Evolutionary conservation across 75 land plant species (phyloP).

Genomic region (Adiantum capillusveneris): DNA sequence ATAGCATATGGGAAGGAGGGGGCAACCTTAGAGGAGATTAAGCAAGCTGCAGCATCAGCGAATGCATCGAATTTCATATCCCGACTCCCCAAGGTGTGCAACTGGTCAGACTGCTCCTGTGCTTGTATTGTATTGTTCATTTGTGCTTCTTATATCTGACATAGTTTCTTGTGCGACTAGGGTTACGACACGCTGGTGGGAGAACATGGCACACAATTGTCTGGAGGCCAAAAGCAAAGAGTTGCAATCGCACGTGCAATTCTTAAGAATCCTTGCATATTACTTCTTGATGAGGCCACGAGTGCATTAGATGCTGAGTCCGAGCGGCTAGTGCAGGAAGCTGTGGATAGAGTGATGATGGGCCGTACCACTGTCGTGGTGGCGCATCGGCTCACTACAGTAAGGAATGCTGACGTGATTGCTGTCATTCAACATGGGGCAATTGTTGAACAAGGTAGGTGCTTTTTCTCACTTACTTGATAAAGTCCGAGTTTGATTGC

Average conservation of each 20-base stretch:
- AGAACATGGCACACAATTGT: too few species aligned
- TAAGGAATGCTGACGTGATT: constrained; percentile 73
- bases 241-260: constrained; percentile 95
- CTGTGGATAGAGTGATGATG: constrained; percentile 70
- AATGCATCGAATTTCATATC: constrained; percentile 88
- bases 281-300: constrained; percentile 89
- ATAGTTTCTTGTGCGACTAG: too few species aligned
- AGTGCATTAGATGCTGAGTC: constrained; percentile 94
- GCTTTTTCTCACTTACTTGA: not conserved
- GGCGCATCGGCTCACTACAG: constrained; percentile 81
- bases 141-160: not conserved
- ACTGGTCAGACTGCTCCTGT: too few species aligned
- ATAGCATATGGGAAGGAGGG: constrained; percentile 86
- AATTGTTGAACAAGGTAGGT: constrained; percentile 28
- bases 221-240: constrained; percentile 42
- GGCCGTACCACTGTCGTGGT: constrained; percentile 78
- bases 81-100: constrained; percentile 83
- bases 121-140: too few species aligned
- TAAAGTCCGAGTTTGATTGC: too few species aligned
- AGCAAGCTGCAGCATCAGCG: constrained; percentile 70
- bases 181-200: constrained; percentile 45
- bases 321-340: constrained; percentile 80
- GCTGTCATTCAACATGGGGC: constrained; percentile 77
- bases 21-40: constrained; percentile 76
- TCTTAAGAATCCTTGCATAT: constrained; percentile 67